Percentiles rank a stretch among this genome's conserved stretches.
These are phyloP conservation scores for Blastomyces silverae DNA, from an alignment of 2,329 filamentous ascomycete species.

Conservation along the genomic window DNA sequence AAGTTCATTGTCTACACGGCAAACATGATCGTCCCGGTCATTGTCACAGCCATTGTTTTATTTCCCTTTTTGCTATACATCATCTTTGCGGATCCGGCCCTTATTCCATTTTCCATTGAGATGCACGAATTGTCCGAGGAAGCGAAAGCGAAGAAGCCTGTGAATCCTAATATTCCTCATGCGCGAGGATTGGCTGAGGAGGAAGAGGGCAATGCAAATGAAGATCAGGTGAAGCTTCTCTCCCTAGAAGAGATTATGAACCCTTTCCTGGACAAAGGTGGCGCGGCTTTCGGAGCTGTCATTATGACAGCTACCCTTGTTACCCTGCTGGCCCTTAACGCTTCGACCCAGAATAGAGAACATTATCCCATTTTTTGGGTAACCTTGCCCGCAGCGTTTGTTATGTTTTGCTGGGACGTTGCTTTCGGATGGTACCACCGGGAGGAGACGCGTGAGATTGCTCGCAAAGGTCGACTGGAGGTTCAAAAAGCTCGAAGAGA, in stretches of 20 bases:
- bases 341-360: constrained; percentile 46
- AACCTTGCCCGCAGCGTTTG: constrained; percentile 59
- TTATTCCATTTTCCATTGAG: constrained; percentile 60
- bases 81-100: constrained; percentile 56
- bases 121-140: constrained; percentile 61
- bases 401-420: constrained; percentile 65
- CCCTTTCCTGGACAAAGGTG: constrained; percentile 61
- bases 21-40: constrained; percentile 68
- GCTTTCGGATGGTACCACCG: constrained; percentile 57
- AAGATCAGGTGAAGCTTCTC: constrained; percentile 50
- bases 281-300: constrained; percentile 57
- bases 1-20: constrained; percentile 67
- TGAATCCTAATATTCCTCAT: constrained; percentile 67
- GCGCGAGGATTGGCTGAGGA: constrained; percentile 52
- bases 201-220: constrained; percentile 43
- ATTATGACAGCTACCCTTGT: constrained; percentile 63
- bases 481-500: constrained; percentile 42
- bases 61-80: constrained; percentile 66
- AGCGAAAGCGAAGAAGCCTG: constrained; percentile 49
- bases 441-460: constrained; percentile 57
- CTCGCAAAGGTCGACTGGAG: constrained; percentile 49
- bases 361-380: constrained; percentile 60
- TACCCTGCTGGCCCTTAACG: constrained; percentile 60
- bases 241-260: constrained; percentile 69
- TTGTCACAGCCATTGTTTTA: constrained; percentile 59